These are phyloP conservation scores for Clonostachys rhizophaga DNA, from an alignment of 2,329 filamentous ascomycete species.

Conservation along the genomic window DNA sequence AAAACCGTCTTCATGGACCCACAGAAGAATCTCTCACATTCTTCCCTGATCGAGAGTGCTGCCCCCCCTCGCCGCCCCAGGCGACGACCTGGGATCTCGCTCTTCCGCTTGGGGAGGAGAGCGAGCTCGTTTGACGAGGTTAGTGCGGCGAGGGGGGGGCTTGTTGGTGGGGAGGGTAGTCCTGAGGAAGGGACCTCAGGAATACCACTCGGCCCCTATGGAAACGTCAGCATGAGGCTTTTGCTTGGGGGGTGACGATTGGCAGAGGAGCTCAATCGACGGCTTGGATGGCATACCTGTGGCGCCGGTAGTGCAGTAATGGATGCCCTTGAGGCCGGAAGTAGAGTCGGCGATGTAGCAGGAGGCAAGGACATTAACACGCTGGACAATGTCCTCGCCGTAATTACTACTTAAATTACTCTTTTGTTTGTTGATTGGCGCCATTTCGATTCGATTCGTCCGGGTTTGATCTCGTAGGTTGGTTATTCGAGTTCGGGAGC, in stretches of 20 bases:
- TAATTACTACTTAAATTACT: slow-evolving; percentile 73
- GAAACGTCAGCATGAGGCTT: not conserved
- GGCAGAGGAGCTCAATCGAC: not conserved
- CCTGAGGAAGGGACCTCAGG: slow-evolving; percentile 87
- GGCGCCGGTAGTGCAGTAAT: slow-evolving; percentile 93
- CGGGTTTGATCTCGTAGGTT: too few species aligned
- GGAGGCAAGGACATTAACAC: slow-evolving; percentile 78
- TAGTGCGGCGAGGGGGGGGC: slow-evolving; percentile 80
- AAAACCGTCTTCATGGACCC: slow-evolving; percentile 91
- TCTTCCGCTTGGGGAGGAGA: slow-evolving; percentile 52
- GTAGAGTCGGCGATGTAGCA: slow-evolving; percentile 81
- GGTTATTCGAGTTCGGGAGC: too few species aligned
- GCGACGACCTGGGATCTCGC: slow-evolving; percentile 32
- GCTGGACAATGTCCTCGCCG: slow-evolving; percentile 60
- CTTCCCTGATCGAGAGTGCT: slow-evolving; percentile 94
- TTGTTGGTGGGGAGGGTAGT: slow-evolving; percentile 79
- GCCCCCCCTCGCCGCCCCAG: slow-evolving; percentile 75
- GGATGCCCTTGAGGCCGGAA: slow-evolving; percentile 73
- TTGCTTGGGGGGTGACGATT: not conserved
- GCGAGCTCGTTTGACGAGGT: slow-evolving; percentile 64
- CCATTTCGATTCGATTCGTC: slow-evolving; percentile 32
- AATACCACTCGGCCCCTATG: slow-evolving; percentile 83
- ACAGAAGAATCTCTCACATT: slow-evolving; percentile 99
- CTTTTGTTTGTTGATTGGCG: slow-evolving; percentile 67
- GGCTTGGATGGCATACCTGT: slow-evolving; percentile 50